Percentiles rank a stretch among this genome's conserved stretches.
phyloP scores from a whole-genome alignment of 306 rosid species.

The Citrullus amarus region DNA sequence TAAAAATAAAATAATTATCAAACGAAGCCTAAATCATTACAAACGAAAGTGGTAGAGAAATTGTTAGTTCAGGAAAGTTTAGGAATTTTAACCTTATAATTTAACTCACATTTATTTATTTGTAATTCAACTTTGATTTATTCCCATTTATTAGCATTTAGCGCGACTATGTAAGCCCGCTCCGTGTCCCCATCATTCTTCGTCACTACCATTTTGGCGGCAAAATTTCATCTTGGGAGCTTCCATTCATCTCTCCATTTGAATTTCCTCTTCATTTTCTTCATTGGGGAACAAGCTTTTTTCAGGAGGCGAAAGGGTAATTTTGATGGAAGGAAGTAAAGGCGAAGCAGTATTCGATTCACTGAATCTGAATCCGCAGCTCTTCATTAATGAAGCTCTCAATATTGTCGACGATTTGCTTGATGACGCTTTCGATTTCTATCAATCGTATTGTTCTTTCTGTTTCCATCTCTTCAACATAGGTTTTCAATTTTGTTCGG shows the following conservation, averaged over 20 bases:
- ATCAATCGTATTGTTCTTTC: constrained; percentile 27
- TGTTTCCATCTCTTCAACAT: not conserved
- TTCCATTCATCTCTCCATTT: not conserved
- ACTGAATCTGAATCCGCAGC: constrained; percentile 57
- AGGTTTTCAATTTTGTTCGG: not conserved
- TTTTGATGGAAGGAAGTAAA: constrained; percentile 46
- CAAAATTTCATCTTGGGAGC: constrained; percentile 1
- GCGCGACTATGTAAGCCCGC: not conserved
- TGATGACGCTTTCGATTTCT: constrained; percentile 51
- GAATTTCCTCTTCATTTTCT: not conserved
- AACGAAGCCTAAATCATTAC: too few relatives aligned
- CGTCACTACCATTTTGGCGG: constrained; percentile 1
- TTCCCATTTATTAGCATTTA: too few relatives aligned
- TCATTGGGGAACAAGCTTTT: not conserved
- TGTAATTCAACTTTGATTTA: too few relatives aligned
- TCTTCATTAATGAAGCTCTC: constrained; percentile 59
- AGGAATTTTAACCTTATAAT: too few relatives aligned
- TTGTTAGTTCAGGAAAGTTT: too few relatives aligned
- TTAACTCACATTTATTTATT: too few relatives aligned
- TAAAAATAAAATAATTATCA: too few relatives aligned
- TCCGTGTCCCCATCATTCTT: not conserved
- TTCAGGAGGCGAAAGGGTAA: not conserved
- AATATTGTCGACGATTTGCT: constrained; percentile 50
- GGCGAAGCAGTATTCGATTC: constrained; percentile 54
- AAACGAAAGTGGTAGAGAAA: too few relatives aligned